Base-by-base conservation (phyloP, 495 filamentous ascomycete genomes). In the Xylaria flabelliformis region DNA sequence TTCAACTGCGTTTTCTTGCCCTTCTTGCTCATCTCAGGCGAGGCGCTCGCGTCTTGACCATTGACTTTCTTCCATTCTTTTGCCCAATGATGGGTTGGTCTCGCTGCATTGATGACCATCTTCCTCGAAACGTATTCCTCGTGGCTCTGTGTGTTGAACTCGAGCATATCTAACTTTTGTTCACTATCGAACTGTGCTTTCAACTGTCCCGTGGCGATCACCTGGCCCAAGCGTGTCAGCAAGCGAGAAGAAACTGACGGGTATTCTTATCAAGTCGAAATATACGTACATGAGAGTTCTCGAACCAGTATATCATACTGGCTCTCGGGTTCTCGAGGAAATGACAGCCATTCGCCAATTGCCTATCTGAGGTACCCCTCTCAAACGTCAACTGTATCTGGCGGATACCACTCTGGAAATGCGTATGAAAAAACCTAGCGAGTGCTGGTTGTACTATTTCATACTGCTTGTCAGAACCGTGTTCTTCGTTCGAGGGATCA, bases 351-450 rank as follows among this genome's bases (percentile, higher is more conserved):
- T 88, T 87, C 4, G 85, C 82, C 56, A 89, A 74, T 36, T 88
- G 81, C 26, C 82, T 85, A 70, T 94, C 91, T 1, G 74, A 78
- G 0, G 80, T 82, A 5, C 88, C 85, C 70, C 83, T 86, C 68
- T 90, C 88, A 63, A 94, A 83, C 21, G 92, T 85, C 83, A 97
- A 87, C 77, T 96, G 93, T 63, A 97, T 92, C 26, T 87, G 90
- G 61, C 86, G 88, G 48, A 97, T 89, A 6, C 93, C 93, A 68
- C 92, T 95, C n/a, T 91, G 90, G 74, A 93, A 97, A 73, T 95
- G 91, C 0, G 91, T 93, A 63, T 90, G 83, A 78, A 95, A 97
- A 74, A 93, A 97, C 62, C 93, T 90, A 19, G 94, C 86, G 24
- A 97, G 80, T 1, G 91, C 90, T 9, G 92, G 86, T 41, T 88